Evolutionary conservation across 1,139 yeast species (phyloP).

Genomic region (Suhomyces chickasaworum): DNA sequence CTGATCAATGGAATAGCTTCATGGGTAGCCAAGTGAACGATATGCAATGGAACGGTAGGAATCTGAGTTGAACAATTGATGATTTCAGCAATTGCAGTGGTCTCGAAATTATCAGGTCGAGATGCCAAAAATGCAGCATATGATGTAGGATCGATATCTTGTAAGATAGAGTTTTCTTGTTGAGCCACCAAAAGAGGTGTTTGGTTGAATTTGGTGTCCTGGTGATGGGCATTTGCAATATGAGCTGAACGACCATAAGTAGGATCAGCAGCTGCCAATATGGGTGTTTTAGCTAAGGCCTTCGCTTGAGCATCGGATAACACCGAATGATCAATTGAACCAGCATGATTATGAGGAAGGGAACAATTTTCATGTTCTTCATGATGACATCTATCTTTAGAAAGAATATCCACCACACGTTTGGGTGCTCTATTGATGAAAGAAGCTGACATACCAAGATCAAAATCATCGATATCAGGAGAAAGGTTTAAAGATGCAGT

Average conservation of each 20-base stretch:
- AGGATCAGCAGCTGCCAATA: constrained; percentile 60
- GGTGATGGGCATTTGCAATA: constrained; percentile 37
- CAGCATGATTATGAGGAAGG: constrained; percentile 45
- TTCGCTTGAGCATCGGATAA: constrained; percentile 52
- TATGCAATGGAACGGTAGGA: constrained; percentile 76
- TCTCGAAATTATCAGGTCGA: constrained; percentile 86
- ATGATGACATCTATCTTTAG: constrained; percentile 20
- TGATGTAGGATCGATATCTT: constrained; percentile 60
- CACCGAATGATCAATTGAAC: constrained; percentile 38
- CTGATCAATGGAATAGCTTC: constrained; percentile 74
- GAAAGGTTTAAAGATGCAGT: neutral
- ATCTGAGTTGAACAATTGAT: constrained; percentile 58
- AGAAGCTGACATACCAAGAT: constrained; percentile 50
- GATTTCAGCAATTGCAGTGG: constrained; percentile 75
- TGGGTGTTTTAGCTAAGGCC: constrained; percentile 56
- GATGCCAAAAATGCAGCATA: constrained; percentile 79
- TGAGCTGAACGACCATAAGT: constrained; percentile 51
- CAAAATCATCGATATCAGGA: constrained; percentile 36
- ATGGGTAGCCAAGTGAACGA: constrained; percentile 86
- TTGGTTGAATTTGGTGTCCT: constrained; percentile 12
- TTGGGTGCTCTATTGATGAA: constrained; percentile 45
- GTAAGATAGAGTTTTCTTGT: constrained; percentile 43
- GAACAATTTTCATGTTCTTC: constrained; percentile 37
- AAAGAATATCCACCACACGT: constrained; percentile 38
- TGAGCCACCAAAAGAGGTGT: constrained; percentile 54